Percentiles rank a stretch among this genome's conserved stretches.
phyloP scores from a whole-genome alignment of 2,329 filamentous ascomycete species.

The Fusarium sp. region DNA sequence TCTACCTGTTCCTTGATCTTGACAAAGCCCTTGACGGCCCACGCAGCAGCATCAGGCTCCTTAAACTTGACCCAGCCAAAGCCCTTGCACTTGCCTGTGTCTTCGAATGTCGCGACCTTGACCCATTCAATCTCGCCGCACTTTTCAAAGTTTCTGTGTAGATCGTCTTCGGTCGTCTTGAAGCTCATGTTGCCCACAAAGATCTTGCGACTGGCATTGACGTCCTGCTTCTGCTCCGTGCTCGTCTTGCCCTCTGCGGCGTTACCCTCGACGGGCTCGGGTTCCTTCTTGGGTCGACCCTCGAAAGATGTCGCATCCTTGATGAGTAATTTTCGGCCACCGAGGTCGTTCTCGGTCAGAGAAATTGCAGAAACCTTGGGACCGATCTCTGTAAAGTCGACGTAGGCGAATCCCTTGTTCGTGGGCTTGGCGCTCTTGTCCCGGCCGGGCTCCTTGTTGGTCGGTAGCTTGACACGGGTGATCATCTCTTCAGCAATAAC shows the following conservation, averaged over 20 bases:
- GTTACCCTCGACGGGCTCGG: constrained; percentile 45
- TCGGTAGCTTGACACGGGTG: constrained; percentile 84
- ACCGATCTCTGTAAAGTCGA: constrained; percentile 82
- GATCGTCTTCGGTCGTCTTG: constrained; percentile 80
- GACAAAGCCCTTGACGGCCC: constrained; percentile 79
- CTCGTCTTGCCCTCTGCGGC: constrained; percentile 47
- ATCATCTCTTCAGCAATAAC: constrained; percentile 74
- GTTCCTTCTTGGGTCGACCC: constrained; percentile 79
- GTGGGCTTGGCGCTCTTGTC: constrained; percentile 47
- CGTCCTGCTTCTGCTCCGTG: constrained; percentile 50
- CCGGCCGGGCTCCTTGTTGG: constrained; percentile 59
- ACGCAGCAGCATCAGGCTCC: constrained; percentile 75
- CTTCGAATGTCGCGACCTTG: constrained; percentile 94
- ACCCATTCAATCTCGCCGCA: constrained; percentile 85
- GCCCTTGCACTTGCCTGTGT: constrained; percentile 97
- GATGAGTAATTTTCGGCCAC: constrained; percentile 84
- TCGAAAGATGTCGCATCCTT: constrained; percentile 92
- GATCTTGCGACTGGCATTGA: constrained; percentile 78
- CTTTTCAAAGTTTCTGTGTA: constrained; percentile 82
- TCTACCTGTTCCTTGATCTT: constrained; percentile 72
- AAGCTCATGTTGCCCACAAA: constrained; percentile 94
- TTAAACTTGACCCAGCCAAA: constrained; percentile 96
- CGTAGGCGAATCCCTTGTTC: constrained; percentile 97
- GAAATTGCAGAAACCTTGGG: constrained; percentile 80
- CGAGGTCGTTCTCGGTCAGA: constrained; percentile 83